Percentiles rank a stretch among this genome's conserved stretches.
phyloP scores from a whole-genome alignment of 768 basidiomycete species.

The Pulveroboletus sp. region DNA sequence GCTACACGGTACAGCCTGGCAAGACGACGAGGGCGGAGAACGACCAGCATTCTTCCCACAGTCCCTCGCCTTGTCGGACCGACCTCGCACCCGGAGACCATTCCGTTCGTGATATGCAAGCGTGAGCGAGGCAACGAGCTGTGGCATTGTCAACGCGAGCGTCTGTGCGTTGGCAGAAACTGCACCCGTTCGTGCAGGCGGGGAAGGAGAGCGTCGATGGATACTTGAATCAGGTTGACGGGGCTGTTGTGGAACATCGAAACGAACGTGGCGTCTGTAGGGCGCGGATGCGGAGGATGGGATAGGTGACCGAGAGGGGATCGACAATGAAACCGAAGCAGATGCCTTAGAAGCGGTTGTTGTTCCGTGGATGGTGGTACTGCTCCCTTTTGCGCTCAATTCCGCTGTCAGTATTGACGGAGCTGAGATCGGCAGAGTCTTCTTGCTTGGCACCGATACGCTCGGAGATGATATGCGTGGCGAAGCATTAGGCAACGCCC shows the following conservation, averaged over 20 bases:
- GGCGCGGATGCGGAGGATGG: neutral
- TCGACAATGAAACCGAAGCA: slow-evolving; percentile 1
- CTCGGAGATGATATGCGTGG: slow-evolving; percentile 22
- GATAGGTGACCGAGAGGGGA: slow-evolving; percentile 3
- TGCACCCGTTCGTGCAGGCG: slow-evolving; percentile 15
- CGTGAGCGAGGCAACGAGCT: slow-evolving; percentile 30
- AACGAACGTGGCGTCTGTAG: slow-evolving; percentile 24
- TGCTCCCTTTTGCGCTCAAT: neutral
- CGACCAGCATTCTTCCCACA: slow-evolving; percentile 9
- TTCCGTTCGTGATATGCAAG: slow-evolving; percentile 25
- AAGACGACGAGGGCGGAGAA: slow-evolving; percentile 6
- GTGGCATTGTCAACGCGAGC: slow-evolving; percentile 27
- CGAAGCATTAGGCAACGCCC: slow-evolving; percentile 15
- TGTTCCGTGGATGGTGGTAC: no score
- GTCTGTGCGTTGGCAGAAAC: slow-evolving; percentile 6
- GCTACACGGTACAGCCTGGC: neutral
- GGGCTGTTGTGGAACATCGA: slow-evolving; percentile 10
- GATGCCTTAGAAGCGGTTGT: neutral
- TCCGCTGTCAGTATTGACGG: neutral
- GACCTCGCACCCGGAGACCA: slow-evolving; percentile 19
- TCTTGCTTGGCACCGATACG: slow-evolving; percentile 18
- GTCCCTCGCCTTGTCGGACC: slow-evolving; percentile 1
- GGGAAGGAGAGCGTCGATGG: slow-evolving; percentile 25
- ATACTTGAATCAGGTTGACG: slow-evolving; percentile 1
- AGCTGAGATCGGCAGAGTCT: neutral